Evolutionary conservation across 345 rosid genomes (phyloP).

Genomic region (Litchi chinensis): DNA sequence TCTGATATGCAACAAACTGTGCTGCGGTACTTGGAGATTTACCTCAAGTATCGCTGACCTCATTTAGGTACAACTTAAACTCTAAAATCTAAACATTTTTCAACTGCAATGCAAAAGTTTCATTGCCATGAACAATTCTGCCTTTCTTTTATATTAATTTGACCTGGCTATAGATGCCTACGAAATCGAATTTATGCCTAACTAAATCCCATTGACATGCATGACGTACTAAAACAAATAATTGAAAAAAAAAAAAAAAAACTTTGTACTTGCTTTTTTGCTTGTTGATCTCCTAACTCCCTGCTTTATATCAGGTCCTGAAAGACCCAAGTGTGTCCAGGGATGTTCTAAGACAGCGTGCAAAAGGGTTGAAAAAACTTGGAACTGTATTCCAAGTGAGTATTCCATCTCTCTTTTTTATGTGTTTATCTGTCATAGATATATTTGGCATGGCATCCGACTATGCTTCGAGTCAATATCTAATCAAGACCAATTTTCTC

Average conservation of each 20-base stretch:
- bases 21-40: not conserved
- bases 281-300: slow-evolving; percentile 2
- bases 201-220: not conserved
- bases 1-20: too few species aligned
- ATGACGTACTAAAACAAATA: not conserved
- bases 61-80: not conserved
- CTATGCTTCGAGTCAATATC: not conserved
- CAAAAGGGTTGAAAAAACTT: slow-evolving; percentile 75
- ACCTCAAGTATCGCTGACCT: not conserved
- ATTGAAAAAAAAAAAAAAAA: too few species aligned
- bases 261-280: too few species aligned
- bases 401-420: slow-evolving; percentile 10
- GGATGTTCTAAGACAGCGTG: slow-evolving; percentile 65
- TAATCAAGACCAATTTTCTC: slow-evolving; percentile 13
- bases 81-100: not conserved
- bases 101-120: not conserved
- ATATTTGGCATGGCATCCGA: not conserved
- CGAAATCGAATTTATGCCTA: not conserved
- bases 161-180: not conserved
- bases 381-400: slow-evolving; percentile 89
- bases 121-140: too few species aligned
- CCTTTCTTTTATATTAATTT: not conserved
- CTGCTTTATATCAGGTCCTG: slow-evolving; percentile 57
- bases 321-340: slow-evolving; percentile 77
- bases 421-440: not conserved